Conservation (phyloP, 805 yeast genomes). For the Metschnikowia similis region DNA sequence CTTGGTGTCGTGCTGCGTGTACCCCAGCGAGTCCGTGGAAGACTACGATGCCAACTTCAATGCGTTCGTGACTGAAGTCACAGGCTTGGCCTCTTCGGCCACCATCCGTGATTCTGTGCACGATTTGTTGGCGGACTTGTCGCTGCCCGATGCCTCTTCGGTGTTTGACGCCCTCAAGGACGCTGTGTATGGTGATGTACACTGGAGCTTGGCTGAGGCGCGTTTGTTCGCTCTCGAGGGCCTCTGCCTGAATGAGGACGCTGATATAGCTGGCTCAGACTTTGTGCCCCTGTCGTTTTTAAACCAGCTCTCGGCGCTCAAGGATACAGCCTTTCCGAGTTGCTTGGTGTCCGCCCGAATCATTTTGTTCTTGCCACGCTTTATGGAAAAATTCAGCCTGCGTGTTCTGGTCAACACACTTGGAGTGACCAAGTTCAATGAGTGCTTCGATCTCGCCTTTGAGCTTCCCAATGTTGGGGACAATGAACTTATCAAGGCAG, state of each 20-base stretch:
- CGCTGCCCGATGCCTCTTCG: conserved; percentile 34
- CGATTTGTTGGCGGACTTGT: conserved; percentile 52
- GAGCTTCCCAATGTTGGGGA: background rate
- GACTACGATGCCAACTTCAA: conserved; percentile 63
- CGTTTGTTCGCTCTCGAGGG: conserved; percentile 37
- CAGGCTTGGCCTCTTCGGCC: conserved; percentile 54
- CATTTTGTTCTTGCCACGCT: conserved; percentile 51
- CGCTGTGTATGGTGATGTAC: background rate
- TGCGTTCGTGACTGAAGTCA: conserved; percentile 64
- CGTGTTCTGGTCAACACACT: conserved; percentile 26
- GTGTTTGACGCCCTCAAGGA: conserved; percentile 6
- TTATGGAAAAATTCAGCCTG: conserved; percentile 49
- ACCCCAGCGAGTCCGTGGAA: conserved; percentile 41
- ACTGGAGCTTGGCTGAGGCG: conserved; percentile 32
- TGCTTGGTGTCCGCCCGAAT: conserved; percentile 46
- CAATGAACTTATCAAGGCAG: conserved; percentile 21
- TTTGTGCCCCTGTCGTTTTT: conserved; percentile 15
- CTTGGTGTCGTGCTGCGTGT: conserved; percentile 34
- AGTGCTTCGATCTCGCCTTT: conserved; percentile 4
- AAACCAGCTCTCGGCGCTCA: conserved; percentile 5
- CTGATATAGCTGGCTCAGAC: conserved; percentile 13
- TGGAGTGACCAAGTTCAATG: conserved; percentile 25
- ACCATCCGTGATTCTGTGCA: conserved; percentile 58
- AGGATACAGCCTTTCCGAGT: conserved; percentile 7
- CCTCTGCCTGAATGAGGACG: conserved; percentile 40